phyloP scores from a whole-genome alignment of 345 rosid genomes.

The Aquilaria sinensis region DNA sequence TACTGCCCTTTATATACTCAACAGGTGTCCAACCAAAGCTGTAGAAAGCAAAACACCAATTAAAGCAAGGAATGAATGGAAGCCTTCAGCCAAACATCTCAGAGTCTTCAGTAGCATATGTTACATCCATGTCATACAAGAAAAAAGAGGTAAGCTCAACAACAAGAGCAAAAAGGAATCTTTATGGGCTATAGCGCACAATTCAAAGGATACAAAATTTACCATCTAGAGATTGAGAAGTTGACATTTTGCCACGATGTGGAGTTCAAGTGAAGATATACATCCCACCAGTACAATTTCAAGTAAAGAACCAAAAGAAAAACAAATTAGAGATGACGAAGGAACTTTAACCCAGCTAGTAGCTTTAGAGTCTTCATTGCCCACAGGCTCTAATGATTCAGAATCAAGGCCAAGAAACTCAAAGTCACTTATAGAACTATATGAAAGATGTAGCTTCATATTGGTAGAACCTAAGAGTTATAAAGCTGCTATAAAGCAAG shows the following conservation, averaged over 20 bases:
- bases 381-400: too few relatives aligned
- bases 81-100: neutral
- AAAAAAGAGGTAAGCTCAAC: neutral
- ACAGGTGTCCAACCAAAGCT: neutral
- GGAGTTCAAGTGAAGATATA: too few relatives aligned
- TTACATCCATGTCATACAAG: neutral
- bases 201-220: neutral
- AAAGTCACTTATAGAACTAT: neutral
- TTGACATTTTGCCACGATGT: too few relatives aligned
- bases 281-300: too few relatives aligned
- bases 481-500: neutral
- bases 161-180: neutral
- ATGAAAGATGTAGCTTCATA: neutral
- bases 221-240: too few relatives aligned
- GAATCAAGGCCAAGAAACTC: neutral
- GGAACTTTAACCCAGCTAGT: too few relatives aligned
- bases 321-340: too few relatives aligned
- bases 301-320: too few relatives aligned
- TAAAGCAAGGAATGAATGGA: neutral
- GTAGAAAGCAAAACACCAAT: neutral
- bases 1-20: neutral
- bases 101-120: neutral
- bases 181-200: neutral
- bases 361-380: too few relatives aligned
- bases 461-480: neutral